phyloP scores from a whole-genome alignment of 2,329 filamentous ascomycete species.

The Fonsecaea multimorphosa region DNA sequence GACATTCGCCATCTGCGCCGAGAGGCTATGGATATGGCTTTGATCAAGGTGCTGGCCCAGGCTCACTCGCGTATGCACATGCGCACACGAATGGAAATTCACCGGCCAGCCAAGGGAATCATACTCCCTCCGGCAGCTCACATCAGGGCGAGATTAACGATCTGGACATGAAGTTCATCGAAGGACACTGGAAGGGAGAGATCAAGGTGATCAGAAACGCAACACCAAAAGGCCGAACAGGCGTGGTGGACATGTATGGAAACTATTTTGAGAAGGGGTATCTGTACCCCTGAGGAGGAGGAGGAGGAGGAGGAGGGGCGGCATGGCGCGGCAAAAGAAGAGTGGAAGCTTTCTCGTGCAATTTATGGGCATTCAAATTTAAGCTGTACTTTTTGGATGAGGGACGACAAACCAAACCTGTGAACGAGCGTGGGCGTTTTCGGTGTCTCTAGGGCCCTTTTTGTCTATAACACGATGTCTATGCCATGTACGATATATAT shows the following conservation, averaged over 20 bases:
- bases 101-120: constrained; percentile 21
- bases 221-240: constrained; percentile 45
- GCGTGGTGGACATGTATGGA: constrained; percentile 59
- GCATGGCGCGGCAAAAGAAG: background rate
- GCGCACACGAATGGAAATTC: constrained; percentile 15
- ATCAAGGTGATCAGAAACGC: constrained; percentile 62
- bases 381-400: background rate
- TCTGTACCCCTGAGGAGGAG: constrained; percentile 57
- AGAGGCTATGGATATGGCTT: constrained; percentile 35
- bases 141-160: constrained; percentile 33
- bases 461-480: background rate
- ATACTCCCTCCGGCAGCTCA: constrained; percentile 24
- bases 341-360: background rate
- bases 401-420: background rate
- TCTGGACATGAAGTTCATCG: constrained; percentile 51
- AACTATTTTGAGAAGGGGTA: constrained; percentile 61
- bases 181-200: constrained; percentile 66
- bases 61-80: constrained; percentile 14
- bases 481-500: constrained; percentile 2
- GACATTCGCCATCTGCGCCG: constrained; percentile 12
- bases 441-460: background rate
- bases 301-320: background rate
- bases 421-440: constrained; percentile 8
- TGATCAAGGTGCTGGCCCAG: constrained; percentile 27
- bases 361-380: background rate